Percentiles rank a stretch among this genome's conserved stretches.
Conservation (phyloP, 306 rosid species). For the Trifolium pratense region DNA sequence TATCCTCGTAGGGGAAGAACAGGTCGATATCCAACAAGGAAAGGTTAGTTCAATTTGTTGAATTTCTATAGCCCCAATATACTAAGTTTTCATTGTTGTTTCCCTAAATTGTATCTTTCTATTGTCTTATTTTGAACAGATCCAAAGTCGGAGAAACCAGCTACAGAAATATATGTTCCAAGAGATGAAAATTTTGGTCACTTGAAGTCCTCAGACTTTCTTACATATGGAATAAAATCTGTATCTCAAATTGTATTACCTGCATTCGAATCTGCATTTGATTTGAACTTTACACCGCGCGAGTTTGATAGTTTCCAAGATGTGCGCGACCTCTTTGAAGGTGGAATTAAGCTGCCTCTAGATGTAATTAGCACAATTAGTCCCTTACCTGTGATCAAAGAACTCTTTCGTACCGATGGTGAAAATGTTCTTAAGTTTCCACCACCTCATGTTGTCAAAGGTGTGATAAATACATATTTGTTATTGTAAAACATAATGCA, state of each 20-base stretch:
- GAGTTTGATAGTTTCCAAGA: slow-evolving; percentile 77
- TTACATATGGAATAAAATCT: slow-evolving; percentile 66
- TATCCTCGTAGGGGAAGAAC: slow-evolving; percentile 95
- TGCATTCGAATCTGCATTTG: slow-evolving; percentile 50
- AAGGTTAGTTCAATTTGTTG: slow-evolving; percentile 48
- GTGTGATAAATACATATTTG: slow-evolving; percentile 38
- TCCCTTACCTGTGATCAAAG: slow-evolving; percentile 65
- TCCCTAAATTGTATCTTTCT: neutral
- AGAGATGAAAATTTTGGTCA: slow-evolving; percentile 83
- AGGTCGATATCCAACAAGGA: slow-evolving; percentile 57
- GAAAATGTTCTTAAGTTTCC: slow-evolving; percentile 65
- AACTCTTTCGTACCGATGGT: slow-evolving; percentile 72
- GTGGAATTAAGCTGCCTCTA: slow-evolving; percentile 61
- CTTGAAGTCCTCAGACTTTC: slow-evolving; percentile 73
- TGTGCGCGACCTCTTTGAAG: slow-evolving; percentile 64
- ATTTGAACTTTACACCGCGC: slow-evolving; percentile 40
- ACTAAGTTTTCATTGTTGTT: neutral
- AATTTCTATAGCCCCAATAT: neutral
- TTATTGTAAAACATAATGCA: neutral
- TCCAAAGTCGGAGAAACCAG: slow-evolving; percentile 68
- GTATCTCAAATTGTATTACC: slow-evolving; percentile 58
- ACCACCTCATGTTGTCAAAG: slow-evolving; percentile 63
- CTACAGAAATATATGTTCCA: slow-evolving; percentile 75
- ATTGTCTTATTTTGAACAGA: slow-evolving; percentile 42
- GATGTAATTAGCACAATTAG: slow-evolving; percentile 51